phyloP scores from a whole-genome alignment of 169 alveolate species.

The Blepharisma undulans region DNA sequence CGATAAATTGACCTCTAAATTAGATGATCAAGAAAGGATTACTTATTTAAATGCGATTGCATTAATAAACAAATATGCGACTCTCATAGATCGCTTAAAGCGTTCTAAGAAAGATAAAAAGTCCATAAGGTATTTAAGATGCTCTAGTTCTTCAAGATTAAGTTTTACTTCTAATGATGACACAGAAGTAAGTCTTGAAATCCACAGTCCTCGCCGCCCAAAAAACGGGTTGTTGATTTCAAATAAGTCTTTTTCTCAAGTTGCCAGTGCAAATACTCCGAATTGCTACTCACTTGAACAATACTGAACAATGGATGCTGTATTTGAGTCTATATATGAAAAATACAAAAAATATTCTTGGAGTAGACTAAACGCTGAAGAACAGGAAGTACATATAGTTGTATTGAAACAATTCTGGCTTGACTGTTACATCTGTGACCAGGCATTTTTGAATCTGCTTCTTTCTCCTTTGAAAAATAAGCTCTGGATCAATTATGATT shows the following conservation, averaged over 20 bases:
- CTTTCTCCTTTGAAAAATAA: background rate
- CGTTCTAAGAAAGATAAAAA: background rate
- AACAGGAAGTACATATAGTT: background rate
- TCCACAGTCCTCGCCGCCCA: background rate
- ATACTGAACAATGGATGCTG: background rate
- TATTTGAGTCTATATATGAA: background rate
- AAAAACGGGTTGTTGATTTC: background rate
- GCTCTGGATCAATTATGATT: background rate
- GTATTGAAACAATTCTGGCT: conserved; percentile 29
- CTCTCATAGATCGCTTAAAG: background rate
- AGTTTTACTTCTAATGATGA: background rate
- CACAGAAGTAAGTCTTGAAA: background rate
- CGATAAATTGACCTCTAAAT: background rate
- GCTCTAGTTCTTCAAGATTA: background rate
- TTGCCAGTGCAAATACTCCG: background rate
- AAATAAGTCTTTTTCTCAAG: background rate
- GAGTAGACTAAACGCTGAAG: background rate
- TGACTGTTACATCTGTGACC: conserved; percentile 24
- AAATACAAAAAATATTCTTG: background rate
- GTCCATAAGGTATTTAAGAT: background rate
- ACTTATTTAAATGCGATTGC: background rate
- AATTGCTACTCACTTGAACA: background rate
- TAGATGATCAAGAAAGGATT: background rate
- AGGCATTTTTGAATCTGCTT: background rate
- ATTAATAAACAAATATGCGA: background rate